A percentile compares a stretch with the other conserved stretches of the same genome.
phyloP scores from a whole-genome alignment of 441 rosid genomes.

The Gossypium schwendimanii region DNA sequence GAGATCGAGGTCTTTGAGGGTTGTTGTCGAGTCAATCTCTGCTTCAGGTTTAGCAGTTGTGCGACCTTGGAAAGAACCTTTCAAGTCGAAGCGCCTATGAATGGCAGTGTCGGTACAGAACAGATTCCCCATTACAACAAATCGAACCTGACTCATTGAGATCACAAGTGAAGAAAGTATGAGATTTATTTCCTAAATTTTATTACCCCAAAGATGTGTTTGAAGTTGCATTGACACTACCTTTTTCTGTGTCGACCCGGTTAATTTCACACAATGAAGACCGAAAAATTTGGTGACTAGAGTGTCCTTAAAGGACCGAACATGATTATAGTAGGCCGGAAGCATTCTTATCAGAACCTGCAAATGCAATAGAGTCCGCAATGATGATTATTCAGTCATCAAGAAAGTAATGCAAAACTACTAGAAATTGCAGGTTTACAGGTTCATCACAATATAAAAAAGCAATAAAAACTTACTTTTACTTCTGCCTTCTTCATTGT shows the following conservation, averaged over 20 bases:
- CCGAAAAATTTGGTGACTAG: constrained; percentile 84
- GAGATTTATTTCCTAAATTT: constrained; percentile 9
- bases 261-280: constrained; percentile 80
- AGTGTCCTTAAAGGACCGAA: constrained; percentile 75
- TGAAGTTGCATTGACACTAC: constrained; percentile 27
- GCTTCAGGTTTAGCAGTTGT: constrained; percentile 75
- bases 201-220: background rate
- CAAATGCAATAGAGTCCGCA: constrained; percentile 25
- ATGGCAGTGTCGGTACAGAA: constrained; percentile 69
- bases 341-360: constrained; percentile 96
- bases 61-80: constrained; percentile 96
- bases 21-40: constrained; percentile 76
- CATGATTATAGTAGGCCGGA: constrained; percentile 90
- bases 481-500: constrained; percentile 98
- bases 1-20: constrained; percentile 95
- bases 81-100: constrained; percentile 87
- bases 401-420: background rate
- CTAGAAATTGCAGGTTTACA: background rate
- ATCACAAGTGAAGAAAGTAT: constrained; percentile 19
- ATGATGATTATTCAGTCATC: background rate
- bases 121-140: constrained; percentile 92
- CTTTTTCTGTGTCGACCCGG: constrained; percentile 89
- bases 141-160: constrained; percentile 56
- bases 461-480: constrained; percentile 41
- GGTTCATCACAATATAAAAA: background rate